Evolutionary conservation across 106 monocot species (phyloP).

Genomic region (Gastrodia elata): DNA sequence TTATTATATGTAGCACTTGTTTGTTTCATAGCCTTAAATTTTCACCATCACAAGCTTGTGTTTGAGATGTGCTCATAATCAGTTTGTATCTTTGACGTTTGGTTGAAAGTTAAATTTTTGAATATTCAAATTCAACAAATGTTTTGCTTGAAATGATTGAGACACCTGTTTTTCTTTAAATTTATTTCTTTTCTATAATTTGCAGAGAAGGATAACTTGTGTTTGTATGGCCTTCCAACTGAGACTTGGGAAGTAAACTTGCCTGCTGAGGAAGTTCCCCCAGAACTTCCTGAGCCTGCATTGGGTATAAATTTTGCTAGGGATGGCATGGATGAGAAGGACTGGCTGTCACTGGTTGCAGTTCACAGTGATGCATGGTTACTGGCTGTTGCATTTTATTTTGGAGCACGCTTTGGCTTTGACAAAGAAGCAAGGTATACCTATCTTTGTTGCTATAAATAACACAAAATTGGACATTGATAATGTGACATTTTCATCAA

Average conservation of each 20-base stretch:
- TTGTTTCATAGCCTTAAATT: neutral
- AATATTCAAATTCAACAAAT: neutral
- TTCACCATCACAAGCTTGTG: neutral
- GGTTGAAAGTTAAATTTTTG: neutral
- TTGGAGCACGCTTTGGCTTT: conserved; percentile 89
- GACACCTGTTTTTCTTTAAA: neutral
- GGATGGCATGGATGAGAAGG: conserved; percentile 84
- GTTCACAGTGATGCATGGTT: conserved; percentile 96
- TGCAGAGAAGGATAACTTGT: conserved; percentile 82
- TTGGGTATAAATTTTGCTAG: conserved; percentile 91
- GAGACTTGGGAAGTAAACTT: conserved; percentile 81
- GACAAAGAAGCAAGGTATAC: conserved; percentile 76
- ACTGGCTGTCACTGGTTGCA: conserved; percentile 83
- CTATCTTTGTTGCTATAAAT: neutral
- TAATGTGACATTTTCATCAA: neutral
- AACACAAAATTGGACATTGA: neutral
- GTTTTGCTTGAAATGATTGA: neutral
- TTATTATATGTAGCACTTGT: neutral
- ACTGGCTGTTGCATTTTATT: conserved; percentile 78
- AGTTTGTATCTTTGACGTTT: neutral
- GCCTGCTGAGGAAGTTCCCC: conserved; percentile 91
- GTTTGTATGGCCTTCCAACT: conserved; percentile 72
- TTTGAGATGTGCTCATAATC: neutral
- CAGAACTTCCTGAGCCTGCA: conserved; percentile 90
- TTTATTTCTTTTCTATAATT: neutral